Conservation (phyloP, 2,329 filamentous ascomycete genomes). For the Verticillium albo-atrum region DNA sequence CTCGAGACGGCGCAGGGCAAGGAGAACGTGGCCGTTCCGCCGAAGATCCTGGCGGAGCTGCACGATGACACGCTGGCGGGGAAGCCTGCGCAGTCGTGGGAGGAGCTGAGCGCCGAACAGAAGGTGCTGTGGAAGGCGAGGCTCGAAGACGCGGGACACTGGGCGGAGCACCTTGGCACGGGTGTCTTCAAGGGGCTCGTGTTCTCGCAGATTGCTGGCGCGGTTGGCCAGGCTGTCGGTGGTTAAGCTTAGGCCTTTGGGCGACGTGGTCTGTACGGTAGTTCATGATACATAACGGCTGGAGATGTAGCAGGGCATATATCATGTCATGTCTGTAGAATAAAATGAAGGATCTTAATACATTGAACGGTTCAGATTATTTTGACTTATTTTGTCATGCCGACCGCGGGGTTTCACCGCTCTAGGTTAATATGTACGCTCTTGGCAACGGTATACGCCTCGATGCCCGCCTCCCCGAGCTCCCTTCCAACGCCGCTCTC, state of each 20-base stretch:
- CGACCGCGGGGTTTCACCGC: not conserved
- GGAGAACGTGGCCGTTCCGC: constrained; percentile 7
- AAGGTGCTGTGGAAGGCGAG: constrained; percentile 64
- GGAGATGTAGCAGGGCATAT: not conserved
- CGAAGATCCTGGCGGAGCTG: constrained; percentile 33
- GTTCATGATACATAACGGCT: not conserved
- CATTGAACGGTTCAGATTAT: no score
- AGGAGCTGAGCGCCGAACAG: constrained; percentile 61
- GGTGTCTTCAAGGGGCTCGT: constrained; percentile 70
- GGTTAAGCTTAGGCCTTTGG: no score
- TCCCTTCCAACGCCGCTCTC: constrained; percentile 25
- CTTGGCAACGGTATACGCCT: constrained; percentile 21
- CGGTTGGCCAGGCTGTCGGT: constrained; percentile 47
- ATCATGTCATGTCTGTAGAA: not conserved
- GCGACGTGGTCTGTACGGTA: not conserved
- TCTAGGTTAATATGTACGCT: constrained; percentile 21
- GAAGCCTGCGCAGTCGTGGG: constrained; percentile 60
- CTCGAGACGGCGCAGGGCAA: not conserved
- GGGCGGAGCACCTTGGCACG: constrained; percentile 76
- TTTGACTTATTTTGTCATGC: no score
- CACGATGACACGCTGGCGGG: constrained; percentile 41
- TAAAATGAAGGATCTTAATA: not conserved
- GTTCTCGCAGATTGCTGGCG: constrained; percentile 67
- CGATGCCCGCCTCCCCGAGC: constrained; percentile 22
- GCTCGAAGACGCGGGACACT: constrained; percentile 67